Percentiles rank a stretch among this genome's conserved stretches.
phyloP scores from a whole-genome alignment of 1,139 yeast species.

The Ogataea hybrid region DNA sequence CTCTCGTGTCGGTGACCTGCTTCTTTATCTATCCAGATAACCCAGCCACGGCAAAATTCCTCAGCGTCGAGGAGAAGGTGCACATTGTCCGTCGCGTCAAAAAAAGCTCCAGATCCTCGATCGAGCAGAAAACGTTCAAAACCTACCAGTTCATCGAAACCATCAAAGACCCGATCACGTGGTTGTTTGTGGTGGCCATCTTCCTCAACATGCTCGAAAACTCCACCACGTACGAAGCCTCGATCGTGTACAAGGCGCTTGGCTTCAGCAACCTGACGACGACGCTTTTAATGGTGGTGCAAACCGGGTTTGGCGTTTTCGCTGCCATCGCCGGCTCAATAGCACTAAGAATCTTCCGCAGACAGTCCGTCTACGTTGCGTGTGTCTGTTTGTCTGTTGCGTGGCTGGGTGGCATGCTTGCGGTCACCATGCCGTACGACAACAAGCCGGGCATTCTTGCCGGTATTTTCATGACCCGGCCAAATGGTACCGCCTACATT shows the following conservation, averaged over 20 bases:
- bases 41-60: slow-evolving; percentile 32
- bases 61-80: slow-evolving; percentile 35
- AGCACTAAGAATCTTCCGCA: slow-evolving; percentile 12
- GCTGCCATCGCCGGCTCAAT: slow-evolving; percentile 24
- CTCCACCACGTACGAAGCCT: slow-evolving; percentile 39
- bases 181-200: slow-evolving; percentile 35
- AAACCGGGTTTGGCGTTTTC: slow-evolving; percentile 21
- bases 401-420: slow-evolving; percentile 32
- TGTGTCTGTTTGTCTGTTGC: slow-evolving; percentile 15
- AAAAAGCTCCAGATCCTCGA: slow-evolving; percentile 41
- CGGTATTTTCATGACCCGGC: slow-evolving; percentile 25
- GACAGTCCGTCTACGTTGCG: slow-evolving; percentile 23
- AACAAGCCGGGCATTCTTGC: slow-evolving; percentile 35
- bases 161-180: slow-evolving; percentile 40
- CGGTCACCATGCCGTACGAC: slow-evolving; percentile 30
- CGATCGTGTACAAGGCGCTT: slow-evolving; percentile 34
- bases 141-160: slow-evolving; percentile 45
- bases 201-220: slow-evolving; percentile 37
- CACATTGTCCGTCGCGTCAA: slow-evolving; percentile 37
- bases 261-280: slow-evolving; percentile 33
- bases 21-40: slow-evolving; percentile 34
- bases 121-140: slow-evolving; percentile 44
- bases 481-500: slow-evolving; percentile 26
- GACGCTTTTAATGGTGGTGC: slow-evolving; percentile 33
- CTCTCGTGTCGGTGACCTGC: slow-evolving; percentile 28